A percentile compares a stretch with the other conserved stretches of the same genome.
phyloP scores from a whole-genome alignment of 805 yeast genomes.

The Wickerhamomyces bovis region DNA sequence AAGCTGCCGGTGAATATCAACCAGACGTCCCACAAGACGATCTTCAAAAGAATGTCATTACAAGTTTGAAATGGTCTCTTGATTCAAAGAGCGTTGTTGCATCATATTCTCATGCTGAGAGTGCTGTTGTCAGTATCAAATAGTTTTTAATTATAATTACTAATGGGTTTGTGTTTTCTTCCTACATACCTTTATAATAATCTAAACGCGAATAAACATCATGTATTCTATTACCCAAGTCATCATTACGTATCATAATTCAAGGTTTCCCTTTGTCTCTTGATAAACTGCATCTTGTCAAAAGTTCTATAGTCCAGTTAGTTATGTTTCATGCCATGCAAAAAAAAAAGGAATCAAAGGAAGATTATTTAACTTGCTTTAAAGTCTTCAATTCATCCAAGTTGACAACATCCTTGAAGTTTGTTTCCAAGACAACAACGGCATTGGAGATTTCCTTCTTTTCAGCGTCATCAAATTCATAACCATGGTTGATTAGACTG shows the following conservation, averaged over 20 bases:
- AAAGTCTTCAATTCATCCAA: conserved; percentile 47
- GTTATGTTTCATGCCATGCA: not conserved
- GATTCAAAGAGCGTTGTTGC: conserved; percentile 24
- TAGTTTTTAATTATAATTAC: too few relatives aligned
- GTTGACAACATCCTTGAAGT: conserved; percentile 43
- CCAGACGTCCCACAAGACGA: conserved; percentile 8
- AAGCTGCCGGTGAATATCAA: conserved; percentile 20
- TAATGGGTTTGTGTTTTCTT: too few relatives aligned
- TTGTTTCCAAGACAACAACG: conserved; percentile 32
- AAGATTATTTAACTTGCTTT: conserved; percentile 32
- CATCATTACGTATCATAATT: not conserved
- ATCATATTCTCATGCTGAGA: conserved; percentile 27
- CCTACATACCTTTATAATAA: too few relatives aligned
- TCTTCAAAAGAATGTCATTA: conserved; percentile 20
- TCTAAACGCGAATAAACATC: too few relatives aligned
- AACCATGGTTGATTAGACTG: conserved; percentile 38
- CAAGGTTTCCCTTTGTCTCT: not conserved
- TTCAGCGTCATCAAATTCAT: conserved; percentile 42
- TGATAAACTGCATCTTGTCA: not conserved
- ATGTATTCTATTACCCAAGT: too few relatives aligned
- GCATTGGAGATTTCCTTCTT: conserved; percentile 29
- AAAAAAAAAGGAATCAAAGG: too few relatives aligned
- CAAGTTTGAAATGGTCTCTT: conserved; percentile 31
- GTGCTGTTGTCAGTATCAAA: conserved; percentile 11
- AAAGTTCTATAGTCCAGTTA: not conserved